Evolutionary conservation across 2,329 filamentous ascomycete species (phyloP).

Genomic region (Pestalotiopsis sp.): DNA sequence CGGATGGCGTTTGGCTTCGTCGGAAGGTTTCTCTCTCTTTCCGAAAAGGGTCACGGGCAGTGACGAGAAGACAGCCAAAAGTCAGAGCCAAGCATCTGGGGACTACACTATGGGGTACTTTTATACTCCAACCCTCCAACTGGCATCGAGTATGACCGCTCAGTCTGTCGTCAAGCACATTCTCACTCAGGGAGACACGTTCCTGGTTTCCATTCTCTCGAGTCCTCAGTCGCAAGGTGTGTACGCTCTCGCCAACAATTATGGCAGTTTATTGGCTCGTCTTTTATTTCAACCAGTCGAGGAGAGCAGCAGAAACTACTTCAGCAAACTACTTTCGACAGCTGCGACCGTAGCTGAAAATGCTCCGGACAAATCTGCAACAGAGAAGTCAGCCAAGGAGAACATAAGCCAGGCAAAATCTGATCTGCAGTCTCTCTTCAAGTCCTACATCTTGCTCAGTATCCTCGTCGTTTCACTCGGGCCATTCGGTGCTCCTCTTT

Average conservation of each 20-base stretch:
- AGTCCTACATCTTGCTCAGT: conserved; percentile 74
- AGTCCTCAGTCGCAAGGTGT: conserved; percentile 81
- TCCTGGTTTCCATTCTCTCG: conserved; percentile 80
- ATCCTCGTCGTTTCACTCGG: conserved; percentile 70
- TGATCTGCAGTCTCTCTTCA: conserved; percentile 67
- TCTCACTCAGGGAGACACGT: conserved; percentile 90
- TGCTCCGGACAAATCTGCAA: not conserved
- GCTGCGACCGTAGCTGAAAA: conserved; percentile 23
- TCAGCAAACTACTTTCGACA: conserved; percentile 72
- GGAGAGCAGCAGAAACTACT: conserved; percentile 88
- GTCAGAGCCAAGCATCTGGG: not conserved
- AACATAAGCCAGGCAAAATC: conserved; percentile 42
- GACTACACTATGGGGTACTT: conserved; percentile 62
- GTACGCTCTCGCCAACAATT: conserved; percentile 93
- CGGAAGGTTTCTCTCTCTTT: conserved; percentile 70
- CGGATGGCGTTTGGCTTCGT: conserved; percentile 56
- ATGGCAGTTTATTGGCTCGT: conserved; percentile 84
- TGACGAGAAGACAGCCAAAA: not conserved
- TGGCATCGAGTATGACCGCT: conserved; percentile 81
- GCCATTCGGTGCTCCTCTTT: conserved; percentile 71
- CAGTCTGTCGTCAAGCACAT: conserved; percentile 92
- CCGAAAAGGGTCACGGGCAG: conserved; percentile 39
- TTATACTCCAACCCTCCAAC: conserved; percentile 67
- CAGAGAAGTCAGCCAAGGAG: conserved; percentile 20
- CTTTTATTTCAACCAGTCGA: conserved; percentile 94